A percentile compares a stretch with the other conserved stretches of the same genome.
Conservation (phyloP, 306 rosid genomes). For the Abrus precatorius region DNA sequence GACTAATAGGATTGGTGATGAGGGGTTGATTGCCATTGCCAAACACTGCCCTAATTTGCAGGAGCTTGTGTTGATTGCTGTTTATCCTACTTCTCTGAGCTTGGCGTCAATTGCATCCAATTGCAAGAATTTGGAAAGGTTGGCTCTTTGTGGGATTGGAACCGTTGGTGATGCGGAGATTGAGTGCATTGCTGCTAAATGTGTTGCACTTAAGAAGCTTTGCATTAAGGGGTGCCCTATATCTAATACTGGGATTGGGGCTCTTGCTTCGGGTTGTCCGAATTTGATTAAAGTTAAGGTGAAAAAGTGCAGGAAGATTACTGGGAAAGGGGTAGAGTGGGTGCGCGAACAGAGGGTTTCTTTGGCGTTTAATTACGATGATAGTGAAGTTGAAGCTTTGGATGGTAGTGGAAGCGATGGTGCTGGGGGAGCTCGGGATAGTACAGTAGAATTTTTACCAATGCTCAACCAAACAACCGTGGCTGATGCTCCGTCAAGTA, state of each 20-base stretch:
- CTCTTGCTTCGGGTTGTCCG: slow-evolving; percentile 81
- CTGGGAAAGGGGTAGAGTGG: slow-evolving; percentile 69
- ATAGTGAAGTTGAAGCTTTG: slow-evolving; percentile 57
- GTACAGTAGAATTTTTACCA: slow-evolving; percentile 40
- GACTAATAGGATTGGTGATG: slow-evolving; percentile 78
- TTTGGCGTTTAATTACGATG: slow-evolving; percentile 70
- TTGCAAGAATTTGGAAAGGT: slow-evolving; percentile 73
- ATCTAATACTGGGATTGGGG: slow-evolving; percentile 72
- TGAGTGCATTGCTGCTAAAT: slow-evolving; percentile 76
- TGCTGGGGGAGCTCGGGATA: slow-evolving; percentile 54
- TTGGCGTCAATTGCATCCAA: slow-evolving; percentile 67
- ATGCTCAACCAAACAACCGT: slow-evolving; percentile 12
- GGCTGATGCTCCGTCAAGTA: slow-evolving; percentile 55
- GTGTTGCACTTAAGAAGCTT: slow-evolving; percentile 75
- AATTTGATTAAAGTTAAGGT: slow-evolving; percentile 86
- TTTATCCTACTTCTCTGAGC: slow-evolving; percentile 70
- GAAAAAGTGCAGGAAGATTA: slow-evolving; percentile 78
- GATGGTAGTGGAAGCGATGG: slow-evolving; percentile 57
- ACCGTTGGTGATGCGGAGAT: slow-evolving; percentile 80
- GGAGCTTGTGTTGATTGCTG: slow-evolving; percentile 83
- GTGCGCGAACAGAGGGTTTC: slow-evolving; percentile 69
- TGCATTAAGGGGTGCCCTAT: slow-evolving; percentile 90
- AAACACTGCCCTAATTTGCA: slow-evolving; percentile 68
- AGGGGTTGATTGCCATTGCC: slow-evolving; percentile 72
- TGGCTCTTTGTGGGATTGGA: slow-evolving; percentile 82